Evolutionary conservation across 352 stramenopile species (phyloP).

Genomic region (Phytopythium boreale): DNA sequence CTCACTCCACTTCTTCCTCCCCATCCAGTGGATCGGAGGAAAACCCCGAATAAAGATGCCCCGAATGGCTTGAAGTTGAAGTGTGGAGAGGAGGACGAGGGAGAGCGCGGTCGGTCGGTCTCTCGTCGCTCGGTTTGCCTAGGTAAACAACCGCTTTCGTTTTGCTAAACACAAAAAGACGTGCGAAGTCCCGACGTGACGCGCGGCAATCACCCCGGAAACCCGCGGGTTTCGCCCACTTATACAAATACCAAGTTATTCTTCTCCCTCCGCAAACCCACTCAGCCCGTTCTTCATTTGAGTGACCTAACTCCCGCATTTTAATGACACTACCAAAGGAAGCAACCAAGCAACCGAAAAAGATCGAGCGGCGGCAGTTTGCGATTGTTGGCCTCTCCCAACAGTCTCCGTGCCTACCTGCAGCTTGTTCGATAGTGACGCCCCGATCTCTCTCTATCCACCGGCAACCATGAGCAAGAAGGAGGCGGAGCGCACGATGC

Average conservation of each 20-base stretch:
- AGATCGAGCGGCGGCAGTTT: slow-evolving; percentile 8
- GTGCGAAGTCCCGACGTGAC: slow-evolving; percentile 10
- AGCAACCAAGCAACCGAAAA: not conserved
- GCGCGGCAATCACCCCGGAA: slow-evolving; percentile 5
- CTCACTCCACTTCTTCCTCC: too few relatives aligned
- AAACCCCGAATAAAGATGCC: too few relatives aligned
- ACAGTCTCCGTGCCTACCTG: not conserved
- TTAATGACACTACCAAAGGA: not conserved
- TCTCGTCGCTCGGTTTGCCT: not conserved
- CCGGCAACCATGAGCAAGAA: not conserved
- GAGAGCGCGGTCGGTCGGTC: not conserved
- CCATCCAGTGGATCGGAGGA: too few relatives aligned
- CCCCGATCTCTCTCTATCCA: not conserved
- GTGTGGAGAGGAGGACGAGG: not conserved
- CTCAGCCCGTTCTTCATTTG: not conserved
- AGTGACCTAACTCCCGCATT: not conserved
- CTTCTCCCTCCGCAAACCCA: not conserved
- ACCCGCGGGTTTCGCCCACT: not conserved
- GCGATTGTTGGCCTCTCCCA: slow-evolving; percentile 1
- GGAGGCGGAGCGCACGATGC: slow-evolving; percentile 56
- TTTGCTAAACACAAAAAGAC: slow-evolving; percentile 12
- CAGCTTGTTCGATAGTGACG: not conserved
- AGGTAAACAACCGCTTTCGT: slow-evolving; percentile 4
- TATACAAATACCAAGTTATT: slow-evolving; percentile 2
- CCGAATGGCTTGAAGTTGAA: slow-evolving; percentile 8